These are phyloP conservation scores for Immersiporthe knoxdaviesiana DNA, from an alignment of 2,329 filamentous ascomycete genomes.

Conservation along the genomic window DNA sequence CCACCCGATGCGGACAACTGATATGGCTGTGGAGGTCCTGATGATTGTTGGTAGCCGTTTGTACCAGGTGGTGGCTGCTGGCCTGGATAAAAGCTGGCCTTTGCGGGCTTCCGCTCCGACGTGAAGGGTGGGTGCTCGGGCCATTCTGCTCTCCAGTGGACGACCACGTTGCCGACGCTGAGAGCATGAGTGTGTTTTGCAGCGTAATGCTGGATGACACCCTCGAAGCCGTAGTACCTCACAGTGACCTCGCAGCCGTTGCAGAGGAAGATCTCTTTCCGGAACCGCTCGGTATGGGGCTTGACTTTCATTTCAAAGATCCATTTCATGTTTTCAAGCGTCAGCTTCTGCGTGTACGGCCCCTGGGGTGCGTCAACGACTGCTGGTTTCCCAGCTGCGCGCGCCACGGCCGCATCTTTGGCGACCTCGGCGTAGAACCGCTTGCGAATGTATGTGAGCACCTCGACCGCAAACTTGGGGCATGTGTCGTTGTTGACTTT, in stretches of 20 bases:
- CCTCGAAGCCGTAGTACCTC: slow-evolving; percentile 77
- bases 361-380: slow-evolving; percentile 54
- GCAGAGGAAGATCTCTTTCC: slow-evolving; percentile 78
- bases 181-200: slow-evolving; percentile 77
- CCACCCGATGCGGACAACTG: slow-evolving; percentile 33
- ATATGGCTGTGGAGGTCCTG: slow-evolving; percentile 29
- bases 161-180: slow-evolving; percentile 71
- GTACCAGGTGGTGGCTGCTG: slow-evolving; percentile 13
- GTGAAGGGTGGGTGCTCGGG: slow-evolving; percentile 74
- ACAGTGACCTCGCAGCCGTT: slow-evolving; percentile 65
- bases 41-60: slow-evolving; percentile 28
- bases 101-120: slow-evolving; percentile 55
- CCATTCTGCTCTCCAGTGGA: slow-evolving; percentile 83
- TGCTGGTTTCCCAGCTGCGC: slow-evolving; percentile 49
- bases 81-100: slow-evolving; percentile 31
- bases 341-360: slow-evolving; percentile 64
- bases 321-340: slow-evolving; percentile 86
- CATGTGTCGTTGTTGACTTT: slow-evolving; percentile 66
- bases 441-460: slow-evolving; percentile 68
- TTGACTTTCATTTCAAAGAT: slow-evolving; percentile 79
- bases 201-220: slow-evolving; percentile 80
- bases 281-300: slow-evolving; percentile 65
- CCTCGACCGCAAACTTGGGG: slow-evolving; percentile 71
- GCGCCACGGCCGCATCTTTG: slow-evolving; percentile 53
- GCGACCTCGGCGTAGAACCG: slow-evolving; percentile 66